Evolutionary conservation across 176 grass and related monocot genomes (phyloP).

Genomic region (Triticum urartu): DNA sequence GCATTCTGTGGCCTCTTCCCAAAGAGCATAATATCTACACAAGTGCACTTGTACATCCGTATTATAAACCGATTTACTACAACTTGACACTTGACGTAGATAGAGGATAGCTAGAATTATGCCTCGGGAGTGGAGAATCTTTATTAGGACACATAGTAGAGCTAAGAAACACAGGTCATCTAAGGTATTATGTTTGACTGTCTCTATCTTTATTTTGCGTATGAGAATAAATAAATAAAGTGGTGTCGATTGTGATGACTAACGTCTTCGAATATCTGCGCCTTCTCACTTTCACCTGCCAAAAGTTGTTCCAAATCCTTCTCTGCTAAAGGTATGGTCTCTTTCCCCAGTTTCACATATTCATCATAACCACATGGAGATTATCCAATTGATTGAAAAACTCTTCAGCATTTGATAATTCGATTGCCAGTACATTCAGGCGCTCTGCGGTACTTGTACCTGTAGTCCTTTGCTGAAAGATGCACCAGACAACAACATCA

Average conservation of each 20-base stretch:
- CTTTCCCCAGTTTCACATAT: constrained; percentile 66
- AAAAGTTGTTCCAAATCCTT: constrained; percentile 71
- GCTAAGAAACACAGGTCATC: background rate
- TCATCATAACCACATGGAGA: constrained; percentile 75
- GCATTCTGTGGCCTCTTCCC: background rate
- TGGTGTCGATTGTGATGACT: constrained; percentile 16
- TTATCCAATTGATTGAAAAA: constrained; percentile 77
- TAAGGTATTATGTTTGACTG: background rate
- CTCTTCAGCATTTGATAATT: constrained; percentile 60
- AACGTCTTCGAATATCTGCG: constrained; percentile 71
- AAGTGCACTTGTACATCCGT: background rate
- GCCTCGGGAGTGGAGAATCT: background rate
- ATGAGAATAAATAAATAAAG: constrained; percentile 10
- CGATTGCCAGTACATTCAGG: constrained; percentile 54
- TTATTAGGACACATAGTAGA: background rate
- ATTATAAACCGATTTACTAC: background rate
- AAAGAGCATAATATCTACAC: background rate
- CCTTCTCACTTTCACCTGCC: constrained; percentile 70
- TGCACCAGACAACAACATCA: constrained; percentile 13
- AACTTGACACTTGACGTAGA: background rate
- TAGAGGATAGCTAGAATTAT: background rate
- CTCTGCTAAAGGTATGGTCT: constrained; percentile 71
- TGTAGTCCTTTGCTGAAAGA: constrained; percentile 83
- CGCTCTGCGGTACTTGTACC: constrained; percentile 55
- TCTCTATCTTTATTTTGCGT: constrained; percentile 2